Evolutionary conservation across 768 basidiomycete genomes (phyloP).

Genomic region (Pleurotus tuber-regium): DNA sequence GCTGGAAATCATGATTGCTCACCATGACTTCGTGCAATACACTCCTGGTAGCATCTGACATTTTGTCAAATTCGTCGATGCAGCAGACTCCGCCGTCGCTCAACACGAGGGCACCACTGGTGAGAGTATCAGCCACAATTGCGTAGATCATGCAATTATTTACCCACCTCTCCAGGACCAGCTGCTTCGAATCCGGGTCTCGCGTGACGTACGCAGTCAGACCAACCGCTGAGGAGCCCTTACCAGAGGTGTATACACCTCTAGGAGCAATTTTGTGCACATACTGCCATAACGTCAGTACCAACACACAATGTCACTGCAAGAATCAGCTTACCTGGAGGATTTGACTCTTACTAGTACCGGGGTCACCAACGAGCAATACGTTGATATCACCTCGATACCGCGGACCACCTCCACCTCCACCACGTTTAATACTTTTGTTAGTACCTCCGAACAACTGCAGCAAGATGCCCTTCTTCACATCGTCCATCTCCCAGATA

Average conservation of each 20-base stretch:
- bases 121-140: neutral
- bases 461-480: slow-evolving; percentile 96
- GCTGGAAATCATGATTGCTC: neutral
- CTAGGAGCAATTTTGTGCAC: slow-evolving; percentile 98
- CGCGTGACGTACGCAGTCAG: slow-evolving; percentile 97
- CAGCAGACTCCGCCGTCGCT: slow-evolving; percentile 98
- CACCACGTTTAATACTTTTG: slow-evolving; percentile 89
- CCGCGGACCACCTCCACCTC: slow-evolving; percentile 93
- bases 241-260: slow-evolving; percentile 96
- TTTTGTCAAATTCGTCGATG: slow-evolving; percentile 99
- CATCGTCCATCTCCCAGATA: slow-evolving; percentile 98
- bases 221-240: slow-evolving; percentile 98
- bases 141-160: neutral
- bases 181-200: slow-evolving; percentile 97
- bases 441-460: slow-evolving; percentile 98
- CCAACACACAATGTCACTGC: slow-evolving; percentile 2
- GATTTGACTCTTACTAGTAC: slow-evolving; percentile 95
- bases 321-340: slow-evolving; percentile 57
- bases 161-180: slow-evolving; percentile 89
- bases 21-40: slow-evolving; percentile 99
- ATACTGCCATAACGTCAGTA: slow-evolving; percentile 52
- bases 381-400: slow-evolving; percentile 99
- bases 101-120: slow-evolving; percentile 87
- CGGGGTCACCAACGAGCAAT: slow-evolving; percentile 94
- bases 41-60: slow-evolving; percentile 96